Evolutionary conservation across 2,329 filamentous ascomycete species (phyloP).

Genomic region (Fusarium tricinctum): DNA sequence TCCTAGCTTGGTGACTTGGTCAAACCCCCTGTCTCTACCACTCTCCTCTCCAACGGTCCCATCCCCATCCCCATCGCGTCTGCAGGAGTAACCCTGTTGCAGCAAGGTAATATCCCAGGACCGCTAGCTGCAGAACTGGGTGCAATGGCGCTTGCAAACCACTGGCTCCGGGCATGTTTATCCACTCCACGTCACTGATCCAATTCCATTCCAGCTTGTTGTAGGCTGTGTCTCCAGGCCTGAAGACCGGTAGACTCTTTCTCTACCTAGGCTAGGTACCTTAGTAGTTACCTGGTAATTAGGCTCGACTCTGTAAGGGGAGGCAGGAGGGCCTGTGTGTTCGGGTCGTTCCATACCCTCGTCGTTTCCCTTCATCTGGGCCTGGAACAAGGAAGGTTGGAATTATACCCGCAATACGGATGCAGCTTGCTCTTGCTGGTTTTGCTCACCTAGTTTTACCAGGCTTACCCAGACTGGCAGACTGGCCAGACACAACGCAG

Average conservation of each 20-base stretch:
- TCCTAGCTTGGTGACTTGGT: slow-evolving; percentile 17
- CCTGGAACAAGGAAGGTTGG: slow-evolving; percentile 23
- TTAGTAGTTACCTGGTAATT: background rate
- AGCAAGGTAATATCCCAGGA: slow-evolving; percentile 51
- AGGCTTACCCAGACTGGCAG: too few relatives aligned
- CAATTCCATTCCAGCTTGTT: slow-evolving; percentile 25
- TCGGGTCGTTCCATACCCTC: slow-evolving; percentile 38
- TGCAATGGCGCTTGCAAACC: slow-evolving; percentile 48
- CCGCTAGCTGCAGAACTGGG: slow-evolving; percentile 50
- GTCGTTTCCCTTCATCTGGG: slow-evolving; percentile 20
- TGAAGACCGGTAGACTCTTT: background rate
- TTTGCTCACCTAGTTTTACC: too few relatives aligned
- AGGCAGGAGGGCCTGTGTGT: slow-evolving; percentile 16
- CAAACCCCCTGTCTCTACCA: slow-evolving; percentile 9
- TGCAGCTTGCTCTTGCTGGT: slow-evolving; percentile 30
- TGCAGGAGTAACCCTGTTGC: slow-evolving; percentile 52
- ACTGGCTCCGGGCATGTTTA: slow-evolving; percentile 46
- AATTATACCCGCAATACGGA: slow-evolving; percentile 28
- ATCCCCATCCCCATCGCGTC: slow-evolving; percentile 33
- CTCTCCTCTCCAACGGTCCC: slow-evolving; percentile 33
- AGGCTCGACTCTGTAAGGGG: slow-evolving; percentile 40
- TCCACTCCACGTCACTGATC: slow-evolving; percentile 40
- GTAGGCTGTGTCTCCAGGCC: slow-evolving; percentile 5
- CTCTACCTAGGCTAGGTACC: too few relatives aligned
- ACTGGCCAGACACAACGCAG: slow-evolving; percentile 10